Evolutionary conservation across 2,329 filamentous ascomycete species (phyloP), one percentile per base, ranked within the genome.

Genomic region (Lachnellula hyalina): DNA sequence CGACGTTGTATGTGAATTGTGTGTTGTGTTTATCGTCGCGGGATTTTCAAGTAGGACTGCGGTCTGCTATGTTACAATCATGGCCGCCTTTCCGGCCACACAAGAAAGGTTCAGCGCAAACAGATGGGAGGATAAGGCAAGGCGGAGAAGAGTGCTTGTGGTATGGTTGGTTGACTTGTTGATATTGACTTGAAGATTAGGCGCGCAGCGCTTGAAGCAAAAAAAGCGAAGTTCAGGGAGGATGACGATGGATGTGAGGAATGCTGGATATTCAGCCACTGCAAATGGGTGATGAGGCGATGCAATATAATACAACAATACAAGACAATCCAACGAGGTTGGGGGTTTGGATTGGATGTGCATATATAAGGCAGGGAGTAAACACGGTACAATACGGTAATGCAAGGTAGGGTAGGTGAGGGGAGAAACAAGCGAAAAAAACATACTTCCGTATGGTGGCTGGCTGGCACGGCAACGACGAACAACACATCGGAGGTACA

Each of bases 141-240:
- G 48, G 46, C 38, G 51, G 44, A 40, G 40, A 14, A 32, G 47
- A 47, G 50, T 54, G 28, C 9, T 50, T 51, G 55, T 42, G 50
- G 49, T 51, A 25, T 45, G 41, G 38, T 56, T 34, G 36, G 25
- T 51, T 34, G 36, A 21, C 47, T 55, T 59, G 55, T 54, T 53
- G 55, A 55, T 57, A 48, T 49, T 51, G 51, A 46, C 38, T 56
- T 44, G 41, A 49, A 57, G 51, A 52, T 55, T 41, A 36, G 42
- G 60, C 63, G 61, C 63, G 50, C 61, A 61, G 61, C 59, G 63
- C 63, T 55, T 44, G 40, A 48, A 52, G 44, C 44, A 51, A 55
- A 55, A 50, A 50, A 50, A 47, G 25, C 47, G 46, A 52, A 54
- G 21, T 25, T 46, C 49, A 51, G 47, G 48, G 14, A 41, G 38